Conservation (phyloP, 495 filamentous ascomycete species). For the Lasiosphaeria hispida region DNA sequence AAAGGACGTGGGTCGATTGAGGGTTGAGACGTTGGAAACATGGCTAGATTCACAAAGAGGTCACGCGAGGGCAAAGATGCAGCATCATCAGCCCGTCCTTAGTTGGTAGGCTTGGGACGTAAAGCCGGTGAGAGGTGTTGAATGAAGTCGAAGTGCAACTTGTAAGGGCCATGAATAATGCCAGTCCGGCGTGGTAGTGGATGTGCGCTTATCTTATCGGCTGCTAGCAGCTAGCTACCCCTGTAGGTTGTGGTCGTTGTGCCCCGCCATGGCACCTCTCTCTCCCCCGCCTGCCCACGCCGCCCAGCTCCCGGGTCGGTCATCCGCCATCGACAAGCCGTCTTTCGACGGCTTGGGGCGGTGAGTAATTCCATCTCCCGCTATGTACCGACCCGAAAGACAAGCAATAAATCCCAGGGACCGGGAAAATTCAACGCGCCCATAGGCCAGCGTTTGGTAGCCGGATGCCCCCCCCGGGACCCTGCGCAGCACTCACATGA, state of each 20-base stretch:
- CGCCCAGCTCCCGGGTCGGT: neutral
- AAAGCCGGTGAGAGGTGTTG: neutral
- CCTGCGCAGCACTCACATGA: neutral
- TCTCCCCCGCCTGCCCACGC: neutral
- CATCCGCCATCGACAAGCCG: neutral
- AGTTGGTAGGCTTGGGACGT: no score
- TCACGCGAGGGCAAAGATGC: no score
- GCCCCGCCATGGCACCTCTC: no score
- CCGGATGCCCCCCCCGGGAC: neutral
- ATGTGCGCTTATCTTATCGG: conserved; percentile 1
- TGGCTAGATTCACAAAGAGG: no score
- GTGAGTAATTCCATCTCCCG: neutral
- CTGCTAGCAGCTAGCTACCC: neutral
- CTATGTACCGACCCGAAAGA: neutral
- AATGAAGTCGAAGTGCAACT: neutral
- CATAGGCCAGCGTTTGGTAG: neutral
- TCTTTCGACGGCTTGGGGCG: neutral
- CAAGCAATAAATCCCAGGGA: conserved; percentile 5
- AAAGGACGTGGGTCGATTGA: no score
- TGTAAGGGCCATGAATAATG: neutral
- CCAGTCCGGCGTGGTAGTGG: neutral
- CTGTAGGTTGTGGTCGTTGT: neutral
- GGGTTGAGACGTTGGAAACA: no score
- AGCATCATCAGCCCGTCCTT: no score
- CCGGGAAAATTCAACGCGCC: neutral